A percentile compares a stretch with the other conserved stretches of the same genome.
phyloP scores from a whole-genome alignment of 2,329 filamentous ascomycete species.

The Ceratocystis alfenasii region DNA sequence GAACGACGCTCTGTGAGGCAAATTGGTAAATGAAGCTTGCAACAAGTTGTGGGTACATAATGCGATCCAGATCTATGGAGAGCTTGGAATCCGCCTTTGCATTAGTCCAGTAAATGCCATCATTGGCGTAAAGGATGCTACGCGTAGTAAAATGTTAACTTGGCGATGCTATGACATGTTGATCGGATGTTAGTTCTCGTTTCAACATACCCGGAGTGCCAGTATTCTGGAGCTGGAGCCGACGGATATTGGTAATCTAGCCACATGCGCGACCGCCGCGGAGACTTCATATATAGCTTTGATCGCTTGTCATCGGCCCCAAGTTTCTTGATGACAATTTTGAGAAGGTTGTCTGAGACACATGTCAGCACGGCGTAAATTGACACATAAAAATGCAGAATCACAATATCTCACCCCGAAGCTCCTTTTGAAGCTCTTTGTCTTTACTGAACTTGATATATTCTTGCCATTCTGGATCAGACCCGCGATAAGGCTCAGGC shows the following conservation, averaged over 20 bases:
- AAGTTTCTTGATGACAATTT: slow-evolving; percentile 18
- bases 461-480: slow-evolving; percentile 51
- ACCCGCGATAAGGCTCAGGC: slow-evolving; percentile 40
- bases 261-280: slow-evolving; percentile 17
- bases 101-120: slow-evolving; percentile 19
- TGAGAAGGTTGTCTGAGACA: slow-evolving; percentile 11
- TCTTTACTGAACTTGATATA: slow-evolving; percentile 50
- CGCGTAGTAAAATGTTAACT: background rate
- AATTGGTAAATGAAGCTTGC: slow-evolving; percentile 17
- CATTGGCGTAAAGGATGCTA: slow-evolving; percentile 17
- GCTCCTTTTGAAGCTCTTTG: slow-evolving; percentile 34
- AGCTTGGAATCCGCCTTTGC: slow-evolving; percentile 17
- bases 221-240: slow-evolving; percentile 17
- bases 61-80: slow-evolving; percentile 20
- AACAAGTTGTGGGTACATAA: slow-evolving; percentile 19
- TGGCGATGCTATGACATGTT: background rate
- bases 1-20: background rate
- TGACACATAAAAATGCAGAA: background rate
- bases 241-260: slow-evolving; percentile 19
- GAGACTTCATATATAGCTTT: slow-evolving; percentile 18
- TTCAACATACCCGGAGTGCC: slow-evolving; percentile 18
- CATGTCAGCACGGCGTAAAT: slow-evolving; percentile 1
- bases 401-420: slow-evolving; percentile 30
- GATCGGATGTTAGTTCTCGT: too few relatives aligned
- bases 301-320: slow-evolving; percentile 20